A percentile compares a stretch with the other conserved stretches of the same genome.
phyloP scores from a whole-genome alignment of 192 early-diverging fungal genomes.

The Podila epigama region DNA sequence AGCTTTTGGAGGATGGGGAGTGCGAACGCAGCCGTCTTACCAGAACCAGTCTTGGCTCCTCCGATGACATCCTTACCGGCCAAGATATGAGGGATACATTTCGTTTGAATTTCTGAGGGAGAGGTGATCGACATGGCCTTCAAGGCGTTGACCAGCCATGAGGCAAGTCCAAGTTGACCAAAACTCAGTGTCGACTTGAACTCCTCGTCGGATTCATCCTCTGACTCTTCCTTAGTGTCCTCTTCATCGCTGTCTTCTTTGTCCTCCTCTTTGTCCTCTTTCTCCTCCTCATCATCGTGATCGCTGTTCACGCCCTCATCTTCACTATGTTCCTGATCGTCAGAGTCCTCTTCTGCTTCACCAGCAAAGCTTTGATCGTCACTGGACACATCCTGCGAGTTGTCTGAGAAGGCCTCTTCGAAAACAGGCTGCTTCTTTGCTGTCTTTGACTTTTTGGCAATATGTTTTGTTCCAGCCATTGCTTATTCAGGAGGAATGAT shows the following conservation, averaged over 20 bases:
- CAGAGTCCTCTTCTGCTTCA: neutral
- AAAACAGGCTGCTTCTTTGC: neutral
- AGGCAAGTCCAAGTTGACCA: conserved; percentile 74
- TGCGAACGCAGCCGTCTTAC: conserved; percentile 99
- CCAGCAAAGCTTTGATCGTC: neutral
- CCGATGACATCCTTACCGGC: conserved; percentile 86
- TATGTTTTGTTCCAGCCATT: neutral
- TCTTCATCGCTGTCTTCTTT: neutral
- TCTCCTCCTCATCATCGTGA: neutral
- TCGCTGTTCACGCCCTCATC: neutral
- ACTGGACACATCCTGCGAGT: neutral
- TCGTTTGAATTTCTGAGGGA: conserved; percentile 93
- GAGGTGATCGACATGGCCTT: conserved; percentile 79
- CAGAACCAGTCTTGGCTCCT: conserved; percentile 94
- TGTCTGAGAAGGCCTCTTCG: neutral
- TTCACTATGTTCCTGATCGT: conserved; percentile 1
- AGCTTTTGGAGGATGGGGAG: conserved; percentile 95
- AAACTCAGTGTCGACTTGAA: conserved; percentile 56
- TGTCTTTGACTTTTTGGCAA: neutral
- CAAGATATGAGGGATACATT: conserved; percentile 85
- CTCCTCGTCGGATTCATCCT: conserved; percentile 26
- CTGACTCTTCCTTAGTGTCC: neutral
- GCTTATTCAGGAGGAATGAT: neutral
- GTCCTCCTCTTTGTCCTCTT: neutral
- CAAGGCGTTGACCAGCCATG: conserved; percentile 85